Evolutionary conservation across 441 rosid species (phyloP), one percentile per base, ranked within the genome.

Genomic region (Breynia disticha): DNA sequence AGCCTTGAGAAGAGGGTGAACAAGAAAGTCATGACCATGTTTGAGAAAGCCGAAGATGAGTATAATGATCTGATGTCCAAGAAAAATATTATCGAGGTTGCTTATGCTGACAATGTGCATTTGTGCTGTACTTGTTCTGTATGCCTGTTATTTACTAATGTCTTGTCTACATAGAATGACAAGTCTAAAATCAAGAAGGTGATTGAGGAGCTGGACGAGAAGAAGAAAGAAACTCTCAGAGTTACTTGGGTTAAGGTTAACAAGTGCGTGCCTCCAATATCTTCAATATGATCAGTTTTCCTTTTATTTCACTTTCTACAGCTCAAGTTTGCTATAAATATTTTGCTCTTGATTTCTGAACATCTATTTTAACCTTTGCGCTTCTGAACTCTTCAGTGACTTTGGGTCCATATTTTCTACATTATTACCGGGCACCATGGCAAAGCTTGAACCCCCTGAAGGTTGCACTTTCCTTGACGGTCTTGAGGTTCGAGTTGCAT

Each of bases 161-260:
- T 39, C 55, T n/a, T 52, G 39, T 57, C 59, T 60, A 47, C 44
- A 22, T 69, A 94, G 97, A 90, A 78, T 71, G 99, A 94, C 80
- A 87, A 90, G 72, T 80, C 86, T 19, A 94, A 94, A 72, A 94
- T 94, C 65, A 83, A 77, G 72, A 94, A 87, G 76, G 96, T 86
- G 60, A 94, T 90, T 48, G 96, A 87, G 72, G 99, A 90, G 82
- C 96, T 90, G 21, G 99, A 94, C 49, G 99, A 94, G 83, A 94
- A 94, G 85, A 94, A 94, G 66, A 94, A 94, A 65, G 97, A 85
- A 78, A 94, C 97, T 12, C 82, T 94, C 46, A 82, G 82, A 72
- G 96, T 90, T 64, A 94, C 99, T 5, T 94, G 99, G 99, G 94
- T 87, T 55, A 94, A 94, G 83, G 99, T 94, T 57, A 94, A 87